Conservation (phyloP, 2,329 filamentous ascomycete genomes). For the Cladobotryum mycophilum region DNA sequence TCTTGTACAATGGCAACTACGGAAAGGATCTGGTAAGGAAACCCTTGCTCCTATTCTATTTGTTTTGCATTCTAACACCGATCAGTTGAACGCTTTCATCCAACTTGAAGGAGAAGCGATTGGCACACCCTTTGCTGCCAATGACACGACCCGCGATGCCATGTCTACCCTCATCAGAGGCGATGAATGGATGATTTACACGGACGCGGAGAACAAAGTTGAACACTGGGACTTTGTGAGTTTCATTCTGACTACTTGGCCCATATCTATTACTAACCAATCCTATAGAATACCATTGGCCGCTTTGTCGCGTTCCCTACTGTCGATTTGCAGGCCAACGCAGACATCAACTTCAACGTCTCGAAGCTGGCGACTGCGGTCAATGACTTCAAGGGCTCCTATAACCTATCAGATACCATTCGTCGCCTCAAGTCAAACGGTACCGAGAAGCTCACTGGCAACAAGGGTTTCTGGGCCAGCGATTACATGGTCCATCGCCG, state of each 20-base stretch:
- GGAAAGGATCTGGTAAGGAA: constrained; percentile 17
- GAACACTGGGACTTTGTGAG: constrained; percentile 20
- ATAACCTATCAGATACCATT: constrained; percentile 13
- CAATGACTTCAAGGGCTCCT: constrained; percentile 14
- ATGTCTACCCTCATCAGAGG: constrained; percentile 16
- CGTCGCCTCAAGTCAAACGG: constrained; percentile 17
- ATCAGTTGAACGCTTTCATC: constrained; percentile 20
- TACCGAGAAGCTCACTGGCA: constrained; percentile 17
- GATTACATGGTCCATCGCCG: constrained; percentile 20
- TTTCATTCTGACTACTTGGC: not conserved
- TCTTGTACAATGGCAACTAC: constrained; percentile 21
- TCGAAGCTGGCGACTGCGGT: constrained; percentile 16
- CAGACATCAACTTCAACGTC: constrained; percentile 21
- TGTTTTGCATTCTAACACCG: not conserved
- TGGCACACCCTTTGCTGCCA: constrained; percentile 18
- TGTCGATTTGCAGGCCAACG: constrained; percentile 16
- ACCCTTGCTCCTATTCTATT: not conserved
- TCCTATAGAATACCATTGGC: constrained; percentile 16
- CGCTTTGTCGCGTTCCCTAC: constrained; percentile 19
- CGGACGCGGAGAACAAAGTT: constrained; percentile 11
- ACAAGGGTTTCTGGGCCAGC: constrained; percentile 19
- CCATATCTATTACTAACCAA: not conserved
- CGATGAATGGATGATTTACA: constrained; percentile 20
- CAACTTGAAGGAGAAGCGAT: constrained; percentile 16
- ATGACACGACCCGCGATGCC: constrained; percentile 12